Base-by-base conservation (phyloP, 805 yeast genomes). In the Schwanniomyces yamadae region DNA sequence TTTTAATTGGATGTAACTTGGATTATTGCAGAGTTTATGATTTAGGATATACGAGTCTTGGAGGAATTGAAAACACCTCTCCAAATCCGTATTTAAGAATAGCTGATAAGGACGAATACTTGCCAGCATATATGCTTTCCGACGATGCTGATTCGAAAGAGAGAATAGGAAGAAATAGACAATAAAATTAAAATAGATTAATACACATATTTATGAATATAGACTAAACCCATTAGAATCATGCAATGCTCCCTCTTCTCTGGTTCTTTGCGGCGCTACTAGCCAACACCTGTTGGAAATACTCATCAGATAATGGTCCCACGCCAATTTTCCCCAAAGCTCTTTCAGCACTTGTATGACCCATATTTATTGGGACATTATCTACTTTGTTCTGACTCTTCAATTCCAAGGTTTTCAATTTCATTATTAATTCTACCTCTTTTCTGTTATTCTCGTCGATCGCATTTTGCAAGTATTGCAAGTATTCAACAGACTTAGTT, bases 31-130 rank as follows among this genome's bases (percentile, higher is more conserved):
- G 54, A 2, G 62, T 93, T 37, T 93, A 93, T 52, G 95, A 84
- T 46, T 37, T 48, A 23, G 99, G 99, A 0, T 93, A 83, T 52
- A 90, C 99, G 1, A 86, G 96, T 1, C 60, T 93, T 13, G 99
- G 99, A 2, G 93, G 95, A 0, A 63, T 78, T 1, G 63, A 74
- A 37, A 75, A 78, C 28, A 91, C 99, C 0, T 49, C 73, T 2
- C 78, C 75, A 22, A 93, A 93, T 55, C 95, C 95, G 9, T 69
- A 63, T 37, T 55, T 68, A 37, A 41, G 48, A 33, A 33, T 33
- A 12, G 39, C 37, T 14, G 37, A 43, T 16, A 34, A 35, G 4
- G 56, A 54, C 5, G 45, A 48, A 16, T 77, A 64, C 41, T 47
- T 52, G 36, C 84, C 83, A 1, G 84, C 85, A 2, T 80, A 74